phyloP scores from a whole-genome alignment of 495 filamentous ascomycete genomes.

The Neurospora sp. region DNA sequence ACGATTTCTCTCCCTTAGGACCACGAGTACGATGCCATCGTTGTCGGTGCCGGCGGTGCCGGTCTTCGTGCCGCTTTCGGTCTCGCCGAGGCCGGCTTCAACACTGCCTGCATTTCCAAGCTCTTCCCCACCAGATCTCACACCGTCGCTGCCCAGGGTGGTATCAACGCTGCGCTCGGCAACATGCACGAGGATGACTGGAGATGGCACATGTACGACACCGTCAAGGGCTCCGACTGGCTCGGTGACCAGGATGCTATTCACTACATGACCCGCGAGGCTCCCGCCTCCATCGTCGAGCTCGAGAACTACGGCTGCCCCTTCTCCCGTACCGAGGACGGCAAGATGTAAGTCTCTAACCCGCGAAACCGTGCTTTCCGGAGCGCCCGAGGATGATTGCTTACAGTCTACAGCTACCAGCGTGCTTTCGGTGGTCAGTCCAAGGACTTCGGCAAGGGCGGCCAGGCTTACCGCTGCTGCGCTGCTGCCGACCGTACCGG shows the following conservation, averaged over 20 bases:
- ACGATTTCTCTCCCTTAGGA: constrained; percentile 25
- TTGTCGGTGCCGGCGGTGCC: constrained; percentile 88
- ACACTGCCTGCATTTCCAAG: constrained; percentile 97
- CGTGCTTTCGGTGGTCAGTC: constrained; percentile 97
- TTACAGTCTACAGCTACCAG: constrained; percentile 53
- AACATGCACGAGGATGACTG: constrained; percentile 88
- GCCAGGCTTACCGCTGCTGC: constrained; percentile 93
- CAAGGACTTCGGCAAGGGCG: constrained; percentile 87
- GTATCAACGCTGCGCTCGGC: constrained; percentile 92
- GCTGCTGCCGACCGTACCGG: constrained; percentile 93
- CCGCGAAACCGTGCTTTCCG: background rate
- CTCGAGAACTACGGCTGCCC: constrained; percentile 96
- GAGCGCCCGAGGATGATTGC: background rate
- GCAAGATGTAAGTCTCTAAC: constrained; percentile 56
- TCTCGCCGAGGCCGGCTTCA: constrained; percentile 94
- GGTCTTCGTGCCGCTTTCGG: constrained; percentile 94
- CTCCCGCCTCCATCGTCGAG: constrained; percentile 83
- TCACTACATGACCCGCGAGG: constrained; percentile 98
- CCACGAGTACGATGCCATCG: constrained; percentile 66
- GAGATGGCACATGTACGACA: constrained; percentile 99
- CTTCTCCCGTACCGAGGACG: constrained; percentile 94
- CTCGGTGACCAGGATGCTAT: constrained; percentile 97
- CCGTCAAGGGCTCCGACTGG: constrained; percentile 98
- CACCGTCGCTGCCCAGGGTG: constrained; percentile 89
- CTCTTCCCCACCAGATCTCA: constrained; percentile 93